A percentile compares a stretch with the other conserved stretches of the same genome.
phyloP scores from a whole-genome alignment of 2,329 filamentous ascomycete species.

The Colletotrichum tamarilloi region DNA sequence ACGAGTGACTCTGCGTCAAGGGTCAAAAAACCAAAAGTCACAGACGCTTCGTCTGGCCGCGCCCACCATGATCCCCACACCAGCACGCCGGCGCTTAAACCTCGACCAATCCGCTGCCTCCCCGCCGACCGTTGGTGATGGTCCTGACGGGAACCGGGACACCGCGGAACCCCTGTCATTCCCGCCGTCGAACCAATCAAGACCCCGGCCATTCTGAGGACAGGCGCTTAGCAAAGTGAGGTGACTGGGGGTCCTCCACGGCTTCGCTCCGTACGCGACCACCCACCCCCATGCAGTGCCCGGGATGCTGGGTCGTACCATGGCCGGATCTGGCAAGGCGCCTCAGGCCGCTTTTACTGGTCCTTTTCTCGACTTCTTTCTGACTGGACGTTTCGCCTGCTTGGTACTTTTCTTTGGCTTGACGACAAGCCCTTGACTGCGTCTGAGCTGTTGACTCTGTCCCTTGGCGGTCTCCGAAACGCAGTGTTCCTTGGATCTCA shows the following conservation, averaged over 20 bases:
- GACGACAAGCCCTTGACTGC: conserved; percentile 6
- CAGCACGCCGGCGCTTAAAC: conserved; percentile 33
- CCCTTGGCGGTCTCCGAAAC: conserved; percentile 7
- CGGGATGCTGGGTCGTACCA: conserved; percentile 38
- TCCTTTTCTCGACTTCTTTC: background rate
- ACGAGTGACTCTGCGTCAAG: conserved; percentile 6
- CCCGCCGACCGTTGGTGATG: conserved; percentile 21
- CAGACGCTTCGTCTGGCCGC: conserved; percentile 5
- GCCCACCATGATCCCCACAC: conserved; percentile 15
- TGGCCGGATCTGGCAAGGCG: conserved; percentile 20
- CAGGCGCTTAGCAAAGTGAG: conserved; percentile 34
- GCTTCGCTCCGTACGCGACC: conserved; percentile 11
- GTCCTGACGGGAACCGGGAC: conserved; percentile 21
- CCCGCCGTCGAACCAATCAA: conserved; percentile 24
- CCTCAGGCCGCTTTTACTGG: conserved; percentile 25
- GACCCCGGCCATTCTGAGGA: conserved; percentile 6
- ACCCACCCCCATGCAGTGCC: conserved; percentile 36
- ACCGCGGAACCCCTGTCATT: conserved; percentile 3
- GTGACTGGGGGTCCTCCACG: conserved; percentile 19
- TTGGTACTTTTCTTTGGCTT: conserved; percentile 7
- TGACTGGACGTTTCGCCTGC: background rate
- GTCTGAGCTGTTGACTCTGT: background rate
- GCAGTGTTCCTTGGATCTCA: background rate
- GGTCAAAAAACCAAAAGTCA: conserved; percentile 14
- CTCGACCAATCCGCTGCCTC: conserved; percentile 23